Percentiles rank a stretch among this genome's conserved stretches.
Conservation (phyloP, 2,329 filamentous ascomycete species). For the Talaromyces sp. region DNA sequence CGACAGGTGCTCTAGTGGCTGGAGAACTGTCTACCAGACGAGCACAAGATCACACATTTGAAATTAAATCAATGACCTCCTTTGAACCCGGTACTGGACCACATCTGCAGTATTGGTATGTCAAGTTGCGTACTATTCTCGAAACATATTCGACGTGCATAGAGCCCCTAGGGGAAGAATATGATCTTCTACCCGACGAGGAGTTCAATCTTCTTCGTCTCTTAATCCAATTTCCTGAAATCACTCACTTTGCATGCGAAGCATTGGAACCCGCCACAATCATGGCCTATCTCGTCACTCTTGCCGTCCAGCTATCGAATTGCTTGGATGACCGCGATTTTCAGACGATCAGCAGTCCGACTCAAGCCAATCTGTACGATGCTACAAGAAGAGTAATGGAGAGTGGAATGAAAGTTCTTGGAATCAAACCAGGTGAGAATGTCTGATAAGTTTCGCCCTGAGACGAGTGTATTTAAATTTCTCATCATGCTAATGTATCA, state of each 20-base stretch:
- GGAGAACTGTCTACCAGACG: not conserved
- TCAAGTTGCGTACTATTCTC: not conserved
- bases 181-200: not conserved
- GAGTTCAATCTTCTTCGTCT: not conserved
- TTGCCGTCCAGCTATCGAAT: not conserved
- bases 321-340: not conserved
- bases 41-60: not conserved
- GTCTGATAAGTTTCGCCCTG: not conserved
- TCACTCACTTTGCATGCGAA: not conserved
- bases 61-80: not conserved
- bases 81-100: conserved; percentile 4
- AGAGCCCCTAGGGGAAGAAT: not conserved
- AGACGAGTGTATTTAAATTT: not conserved
- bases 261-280: not conserved
- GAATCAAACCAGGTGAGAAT: not conserved
- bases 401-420: conserved; percentile 1
- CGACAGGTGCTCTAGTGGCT: not conserved
- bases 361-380: not conserved
- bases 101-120: not conserved
- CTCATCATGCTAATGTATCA: not conserved
- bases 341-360: not conserved
- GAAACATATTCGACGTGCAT: not conserved
- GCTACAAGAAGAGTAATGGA: not conserved
- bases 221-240: not conserved
- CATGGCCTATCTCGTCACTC: not conserved